These are phyloP conservation scores for Vigna trinervia DNA, from an alignment of 306 rosid genomes.

Conservation along the genomic window DNA sequence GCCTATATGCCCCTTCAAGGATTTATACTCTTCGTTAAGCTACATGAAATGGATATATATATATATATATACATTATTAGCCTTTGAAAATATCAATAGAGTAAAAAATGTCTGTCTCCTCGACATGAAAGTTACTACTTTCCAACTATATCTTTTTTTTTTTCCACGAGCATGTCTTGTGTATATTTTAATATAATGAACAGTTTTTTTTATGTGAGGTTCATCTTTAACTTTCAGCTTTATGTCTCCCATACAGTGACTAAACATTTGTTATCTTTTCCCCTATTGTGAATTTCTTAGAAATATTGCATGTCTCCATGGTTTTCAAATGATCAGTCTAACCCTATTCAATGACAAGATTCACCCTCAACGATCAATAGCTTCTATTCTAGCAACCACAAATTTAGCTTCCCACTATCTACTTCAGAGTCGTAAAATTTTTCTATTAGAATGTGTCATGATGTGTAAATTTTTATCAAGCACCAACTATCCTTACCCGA, in stretches of 20 bases:
- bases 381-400: not conserved
- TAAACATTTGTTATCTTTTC: not conserved
- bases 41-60: constrained; percentile 6
- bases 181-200: constrained; percentile 16
- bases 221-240: not conserved
- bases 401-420: not conserved
- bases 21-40: constrained; percentile 5
- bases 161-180: not conserved
- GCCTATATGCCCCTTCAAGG: not conserved
- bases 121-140: constrained; percentile 3
- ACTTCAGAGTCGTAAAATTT: not conserved
- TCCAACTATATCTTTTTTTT: not conserved
- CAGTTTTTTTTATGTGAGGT: constrained; percentile 15
- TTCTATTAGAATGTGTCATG: no score
- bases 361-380: not conserved
- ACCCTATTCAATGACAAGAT: not conserved
- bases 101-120: not conserved
- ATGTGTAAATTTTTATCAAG: no score
- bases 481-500: no score
- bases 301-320: constrained; percentile 1
- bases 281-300: not conserved
- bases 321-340: not conserved
- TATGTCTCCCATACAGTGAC: not conserved
- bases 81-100: constrained; percentile 10
- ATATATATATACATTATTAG: constrained; percentile 12